Evolutionary conservation across 2,329 filamentous ascomycete genomes (phyloP), one percentile per base, ranked within the genome.

Genomic region (Fusarium tjaetaba): DNA sequence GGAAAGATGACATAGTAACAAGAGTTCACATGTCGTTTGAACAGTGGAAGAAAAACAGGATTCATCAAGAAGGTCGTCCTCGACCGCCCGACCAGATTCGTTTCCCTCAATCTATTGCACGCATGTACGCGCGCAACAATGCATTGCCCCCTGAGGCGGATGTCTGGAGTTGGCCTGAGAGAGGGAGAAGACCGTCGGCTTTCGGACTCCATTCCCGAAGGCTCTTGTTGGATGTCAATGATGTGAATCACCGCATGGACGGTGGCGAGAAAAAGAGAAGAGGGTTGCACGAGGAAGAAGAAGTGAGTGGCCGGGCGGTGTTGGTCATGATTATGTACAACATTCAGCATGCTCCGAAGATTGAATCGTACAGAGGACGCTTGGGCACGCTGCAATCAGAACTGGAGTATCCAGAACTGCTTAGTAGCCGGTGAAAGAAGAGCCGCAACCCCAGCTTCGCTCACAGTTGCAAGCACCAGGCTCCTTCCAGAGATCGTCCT

Each of bases 401-500:
- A 43, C 30, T 38, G 26, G 28, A 59, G 24, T 43, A 56, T 67
- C 72, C 75, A 51, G 48, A 30, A 28, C 45, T 30, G 65, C 58
- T 68, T 73, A 73, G 76, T 65, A 65, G 41, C 59, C 32, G 18
- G 51, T 61, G 73, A 81, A 80, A 63, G 73, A 74, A 61, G 57
- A 57, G 65, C 72, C 72, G 72, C 78, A 91, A 72, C 95, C 94
- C 89, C 94, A 98, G 87, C 88, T 87, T 85, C 91, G 90, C 91
- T 98, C 95, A 78, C 95, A 94, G 70, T 84, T 84, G 83, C 91
- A 94, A 39, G 84, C 81, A 76, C 92, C 93, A 36, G 88, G 84
- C 45, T 84, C 79, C 91, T 98, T 98, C 95, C 95, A 98, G 76
- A 83, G 73, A 82, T 98, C 95, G 79, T 97, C 86, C 78, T 89